phyloP scores from a whole-genome alignment of 306 rosid genomes.

The Lupinus albus region DNA sequence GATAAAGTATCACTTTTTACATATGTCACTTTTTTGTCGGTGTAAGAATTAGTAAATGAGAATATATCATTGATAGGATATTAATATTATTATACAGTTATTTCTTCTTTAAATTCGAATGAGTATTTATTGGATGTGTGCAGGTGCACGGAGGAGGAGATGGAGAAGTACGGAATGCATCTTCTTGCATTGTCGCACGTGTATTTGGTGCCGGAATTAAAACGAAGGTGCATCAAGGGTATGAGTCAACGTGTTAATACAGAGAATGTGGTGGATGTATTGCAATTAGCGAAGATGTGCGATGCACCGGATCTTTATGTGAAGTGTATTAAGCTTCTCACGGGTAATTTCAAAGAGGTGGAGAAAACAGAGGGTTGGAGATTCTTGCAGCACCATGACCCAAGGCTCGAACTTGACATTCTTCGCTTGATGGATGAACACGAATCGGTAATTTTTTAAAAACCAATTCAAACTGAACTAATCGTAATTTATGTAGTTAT shows the following conservation, averaged over 20 bases:
- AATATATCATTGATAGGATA: too few species aligned
- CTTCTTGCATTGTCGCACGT: constrained; percentile 78
- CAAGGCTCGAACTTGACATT: constrained; percentile 64
- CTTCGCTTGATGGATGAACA: constrained; percentile 62
- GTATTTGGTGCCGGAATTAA: constrained; percentile 61
- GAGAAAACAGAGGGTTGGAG: constrained; percentile 81
- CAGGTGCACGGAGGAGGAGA: constrained; percentile 66
- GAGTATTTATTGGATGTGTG: constrained; percentile 15
- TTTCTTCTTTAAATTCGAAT: too few species aligned
- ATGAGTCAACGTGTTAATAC: constrained; percentile 51
- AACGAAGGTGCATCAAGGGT: constrained; percentile 56
- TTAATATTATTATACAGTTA: too few species aligned
- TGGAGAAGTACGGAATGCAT: constrained; percentile 72
- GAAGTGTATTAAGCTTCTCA: constrained; percentile 61
- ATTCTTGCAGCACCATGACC: constrained; percentile 71
- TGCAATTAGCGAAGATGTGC: constrained; percentile 77
- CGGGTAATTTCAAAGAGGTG: constrained; percentile 51
- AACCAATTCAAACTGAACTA: background rate
- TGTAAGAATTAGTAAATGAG: too few species aligned
- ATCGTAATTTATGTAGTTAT: background rate
- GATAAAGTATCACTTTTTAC: too few species aligned
- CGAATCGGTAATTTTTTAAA: constrained; percentile 58
- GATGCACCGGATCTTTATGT: constrained; percentile 83
- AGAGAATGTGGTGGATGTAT: constrained; percentile 78
- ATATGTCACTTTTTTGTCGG: too few species aligned